Evolutionary conservation across 2,329 filamentous ascomycete species (phyloP).

Genomic region (Penicillium griseofulvum): DNA sequence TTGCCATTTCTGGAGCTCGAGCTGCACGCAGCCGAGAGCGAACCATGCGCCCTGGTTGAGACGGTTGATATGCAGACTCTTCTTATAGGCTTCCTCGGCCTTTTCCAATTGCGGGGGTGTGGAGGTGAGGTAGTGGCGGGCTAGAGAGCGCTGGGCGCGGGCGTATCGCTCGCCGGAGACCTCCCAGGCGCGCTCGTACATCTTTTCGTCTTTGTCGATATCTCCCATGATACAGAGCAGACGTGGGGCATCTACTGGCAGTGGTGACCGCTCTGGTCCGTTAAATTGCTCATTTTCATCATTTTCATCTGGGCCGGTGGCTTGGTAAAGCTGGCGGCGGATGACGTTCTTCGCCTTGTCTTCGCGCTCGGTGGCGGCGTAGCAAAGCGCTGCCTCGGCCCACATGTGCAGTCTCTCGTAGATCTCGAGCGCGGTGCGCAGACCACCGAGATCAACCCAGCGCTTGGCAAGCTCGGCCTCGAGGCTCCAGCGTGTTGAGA

Average conservation of each 20-base stretch:
- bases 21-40: slow-evolving; percentile 79
- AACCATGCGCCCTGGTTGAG: slow-evolving; percentile 85
- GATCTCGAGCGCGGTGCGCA: slow-evolving; percentile 89
- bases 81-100: slow-evolving; percentile 73
- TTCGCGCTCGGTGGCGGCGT: slow-evolving; percentile 74
- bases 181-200: slow-evolving; percentile 86
- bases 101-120: slow-evolving; percentile 61
- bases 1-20: slow-evolving; percentile 73
- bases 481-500: slow-evolving; percentile 87
- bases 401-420: slow-evolving; percentile 91
- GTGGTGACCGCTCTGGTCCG: slow-evolving; percentile 67
- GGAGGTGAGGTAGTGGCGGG: slow-evolving; percentile 68
- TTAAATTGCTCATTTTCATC: slow-evolving; percentile 58
- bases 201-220: slow-evolving; percentile 68
- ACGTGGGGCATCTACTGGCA: slow-evolving; percentile 78
- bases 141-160: slow-evolving; percentile 82
- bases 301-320: slow-evolving; percentile 49
- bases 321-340: slow-evolving; percentile 73
- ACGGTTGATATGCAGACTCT: slow-evolving; percentile 74
- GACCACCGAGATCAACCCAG: slow-evolving; percentile 86
- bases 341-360: slow-evolving; percentile 77
- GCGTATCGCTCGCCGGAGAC: slow-evolving; percentile 78
- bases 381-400: slow-evolving; percentile 91
- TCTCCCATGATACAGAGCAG: slow-evolving; percentile 94
- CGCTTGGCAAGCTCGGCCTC: slow-evolving; percentile 88